Base-by-base conservation (phyloP, 2,329 filamentous ascomycete genomes). In the Microsporum audouinii region DNA sequence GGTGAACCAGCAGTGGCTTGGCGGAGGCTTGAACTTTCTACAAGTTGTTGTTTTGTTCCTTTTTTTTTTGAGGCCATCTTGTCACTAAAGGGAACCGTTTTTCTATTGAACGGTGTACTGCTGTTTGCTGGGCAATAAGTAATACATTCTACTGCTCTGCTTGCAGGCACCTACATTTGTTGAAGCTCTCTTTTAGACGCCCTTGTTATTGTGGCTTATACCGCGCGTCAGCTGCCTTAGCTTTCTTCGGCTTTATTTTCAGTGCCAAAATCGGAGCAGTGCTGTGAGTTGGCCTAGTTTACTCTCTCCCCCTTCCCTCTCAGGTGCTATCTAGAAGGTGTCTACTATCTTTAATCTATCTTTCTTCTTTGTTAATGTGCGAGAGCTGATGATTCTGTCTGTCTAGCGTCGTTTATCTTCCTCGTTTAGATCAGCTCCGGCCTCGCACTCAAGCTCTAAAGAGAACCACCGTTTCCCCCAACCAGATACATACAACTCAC, bases 1-100 rank as follows among this genome's bases (percentile, higher is more conserved):
- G 51, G 51, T 55, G 51, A 55, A 34, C n/a, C 45, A 55, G 51
- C 51, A 12, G 45, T 6, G 49, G 51, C 51, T 55, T 55, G 51
- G 51, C 51, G 23, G 49, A 36, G 49, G 49, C 49, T 55, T 55
- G 49, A 55, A 2, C 23, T 47, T 31, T 39, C 27, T 5, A 12
- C 38, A 29, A 29, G 8, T 29, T 49, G 45, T 49, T 49, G 45
- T 51, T 51, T 51, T 23, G 23, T 12, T 51, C 17, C 17, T 23
- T 23, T 23, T 23, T 23, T 23, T 23, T 23, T 14, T 53, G 31
- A 55, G 51, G 51, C 51, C 51, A 55, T 55, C 51, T 55, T 55
- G 51, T 38, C 51, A 36, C 29, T 51, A 23, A 23, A 23, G 17
- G 17, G 17, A 23, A 23, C 17, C 43, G n/a, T 39, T 39, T 7